Evolutionary conservation across 2,329 filamentous ascomycete genomes (phyloP).

Genomic region (Xylaria sp.): DNA sequence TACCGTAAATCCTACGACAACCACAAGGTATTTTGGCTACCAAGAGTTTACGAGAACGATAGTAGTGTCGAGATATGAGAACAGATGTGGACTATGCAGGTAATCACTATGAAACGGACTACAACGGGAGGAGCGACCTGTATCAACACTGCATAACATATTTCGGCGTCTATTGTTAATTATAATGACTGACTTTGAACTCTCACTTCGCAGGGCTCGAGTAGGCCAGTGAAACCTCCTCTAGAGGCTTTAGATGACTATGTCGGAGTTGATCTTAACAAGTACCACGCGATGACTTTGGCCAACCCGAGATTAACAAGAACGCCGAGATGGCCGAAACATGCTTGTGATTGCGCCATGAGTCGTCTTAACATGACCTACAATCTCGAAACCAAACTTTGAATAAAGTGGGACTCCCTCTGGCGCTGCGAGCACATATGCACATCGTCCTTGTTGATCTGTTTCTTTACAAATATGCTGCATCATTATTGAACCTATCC

Average conservation of each 20-base stretch:
- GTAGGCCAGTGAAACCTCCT: conserved; percentile 16
- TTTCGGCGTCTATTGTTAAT: conserved; percentile 10
- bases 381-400: conserved; percentile 31
- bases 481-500: conserved; percentile 31
- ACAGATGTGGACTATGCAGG: neutral
- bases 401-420: conserved; percentile 28
- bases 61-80: neutral
- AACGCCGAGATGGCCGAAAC: conserved; percentile 26
- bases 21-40: neutral
- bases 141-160: conserved; percentile 5
- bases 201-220: conserved; percentile 16
- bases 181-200: conserved; percentile 16
- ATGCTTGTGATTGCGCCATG: conserved; percentile 30
- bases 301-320: conserved; percentile 14
- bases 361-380: conserved; percentile 28
- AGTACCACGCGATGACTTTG: conserved; percentile 9
- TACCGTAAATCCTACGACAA: neutral
- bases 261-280: conserved; percentile 16
- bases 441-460: conserved; percentile 29
- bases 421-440: conserved; percentile 31
- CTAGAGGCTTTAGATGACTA: conserved; percentile 12
- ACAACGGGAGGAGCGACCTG: neutral
- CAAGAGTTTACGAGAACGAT: neutral
- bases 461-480: conserved; percentile 28
- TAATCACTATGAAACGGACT: neutral